These are phyloP conservation scores for Quercus tomentella DNA, from an alignment of 331 rosid species.

Conservation along the genomic window DNA sequence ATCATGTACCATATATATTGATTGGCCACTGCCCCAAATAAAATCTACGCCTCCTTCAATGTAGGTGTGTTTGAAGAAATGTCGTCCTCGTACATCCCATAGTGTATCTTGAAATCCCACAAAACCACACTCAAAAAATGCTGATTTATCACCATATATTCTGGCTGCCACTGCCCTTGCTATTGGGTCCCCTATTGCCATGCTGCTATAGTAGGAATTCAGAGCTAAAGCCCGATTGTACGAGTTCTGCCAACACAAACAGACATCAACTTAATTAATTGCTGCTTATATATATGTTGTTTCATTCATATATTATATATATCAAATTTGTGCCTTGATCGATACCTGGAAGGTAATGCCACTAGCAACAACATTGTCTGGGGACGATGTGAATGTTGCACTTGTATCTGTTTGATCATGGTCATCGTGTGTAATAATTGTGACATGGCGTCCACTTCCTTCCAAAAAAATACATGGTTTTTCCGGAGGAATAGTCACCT, in stretches of 20 bases:
- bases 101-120: conserved; percentile 35
- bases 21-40: conserved; percentile 44
- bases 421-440: conserved; percentile 7
- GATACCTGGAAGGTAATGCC: conserved; percentile 19
- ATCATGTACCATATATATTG: conserved; percentile 27
- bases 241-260: conserved; percentile 16
- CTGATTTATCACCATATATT: conserved; percentile 27
- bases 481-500: conserved; percentile 1
- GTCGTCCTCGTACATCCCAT: conserved; percentile 4
- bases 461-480: conserved; percentile 18
- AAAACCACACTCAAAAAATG: conserved; percentile 20
- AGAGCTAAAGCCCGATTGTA: not conserved
- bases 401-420: not conserved
- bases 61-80: conserved; percentile 34
- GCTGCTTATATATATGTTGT: not conserved
- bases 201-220: not conserved
- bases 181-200: not conserved
- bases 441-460: not conserved
- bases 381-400: conserved; percentile 10
- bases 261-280: too few relatives aligned
- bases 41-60: conserved; percentile 51
- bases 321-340: not conserved
- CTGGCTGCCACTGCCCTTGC: conserved; percentile 21
- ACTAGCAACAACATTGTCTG: conserved; percentile 4
- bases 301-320: not conserved